Evolutionary conservation across 441 rosid genomes (phyloP), one percentile per base, ranked within the genome.

Genomic region (Omphalea diandra): DNA sequence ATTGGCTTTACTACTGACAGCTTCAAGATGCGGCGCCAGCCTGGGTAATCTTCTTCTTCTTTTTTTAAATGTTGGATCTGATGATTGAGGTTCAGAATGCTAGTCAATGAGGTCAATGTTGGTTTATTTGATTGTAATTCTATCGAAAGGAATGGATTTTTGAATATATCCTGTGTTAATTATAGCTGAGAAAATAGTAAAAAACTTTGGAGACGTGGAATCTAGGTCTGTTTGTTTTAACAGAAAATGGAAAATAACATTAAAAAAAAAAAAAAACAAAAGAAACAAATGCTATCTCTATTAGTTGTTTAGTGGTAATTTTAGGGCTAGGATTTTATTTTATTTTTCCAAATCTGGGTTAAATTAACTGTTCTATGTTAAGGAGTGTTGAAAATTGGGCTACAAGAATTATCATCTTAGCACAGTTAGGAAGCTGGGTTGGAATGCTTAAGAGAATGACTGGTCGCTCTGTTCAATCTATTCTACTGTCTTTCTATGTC

Each of bases 21-120:
- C 31, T 91, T 88, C 86, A 87, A 76, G 76, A 88, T 86, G 87
- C 83, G 93, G n/a, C 84, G 97, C 69, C 98, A 90, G 54, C 95
- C 93, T 10, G 97, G 97, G 96, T 91, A 80, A 27, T 14, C 12
- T 7, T 14, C 12, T 24, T 44, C 52, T 60, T 50, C 15, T 57
- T 62, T 27, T 12, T 53, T 62, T 38, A n/a, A 0, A 41, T 59
- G 4, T 31, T 33, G 14, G 50, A 33, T 5, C 44, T 3, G 14
- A 12, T 3, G 41, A 38, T 38, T 38, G 5, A 38, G 0, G 41
- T 38, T 38, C 5, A 38, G 41, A 38, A 38, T 38, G 41, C 41
- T 38, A 10, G n/a, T n/a, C n/a, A n/a, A 7, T 53, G 1, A 40
- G 36, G 72, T 1, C 27, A 56, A 49, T 70, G 73, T 36, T 15